A percentile compares a stretch with the other conserved stretches of the same genome.
Evolutionary conservation across 1,284 basidiomycete genomes (phyloP).

Genomic region (Xerocomus amazonicus): DNA sequence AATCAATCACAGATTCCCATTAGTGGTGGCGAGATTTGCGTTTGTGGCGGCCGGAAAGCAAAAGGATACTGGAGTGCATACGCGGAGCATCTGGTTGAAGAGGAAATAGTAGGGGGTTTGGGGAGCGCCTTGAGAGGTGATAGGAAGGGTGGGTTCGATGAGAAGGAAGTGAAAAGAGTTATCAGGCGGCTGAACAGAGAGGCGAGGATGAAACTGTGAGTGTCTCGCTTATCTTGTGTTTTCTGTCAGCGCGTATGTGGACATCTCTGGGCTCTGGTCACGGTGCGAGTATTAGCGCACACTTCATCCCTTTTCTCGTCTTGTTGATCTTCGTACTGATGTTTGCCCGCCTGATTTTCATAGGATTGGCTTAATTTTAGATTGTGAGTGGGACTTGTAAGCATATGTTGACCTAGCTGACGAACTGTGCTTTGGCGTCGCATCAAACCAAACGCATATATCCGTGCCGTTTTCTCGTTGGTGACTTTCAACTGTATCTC

Average conservation of each 20-base stretch:
- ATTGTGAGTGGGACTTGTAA: slow-evolving; percentile 39
- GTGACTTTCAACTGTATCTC: neutral
- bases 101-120: slow-evolving; percentile 28
- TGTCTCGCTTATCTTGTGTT: slow-evolving; percentile 14
- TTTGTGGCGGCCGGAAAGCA: slow-evolving; percentile 56
- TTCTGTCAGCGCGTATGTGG: neutral
- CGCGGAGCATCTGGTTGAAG: slow-evolving; percentile 39
- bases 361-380: slow-evolving; percentile 58
- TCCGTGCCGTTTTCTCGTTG: neutral
- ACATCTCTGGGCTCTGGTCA: neutral
- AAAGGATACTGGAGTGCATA: slow-evolving; percentile 66
- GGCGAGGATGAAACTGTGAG: slow-evolving; percentile 68
- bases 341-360: neutral
- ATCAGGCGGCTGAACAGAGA: slow-evolving; percentile 59
- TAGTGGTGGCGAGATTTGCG: slow-evolving; percentile 40
- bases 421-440: neutral
- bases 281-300: neutral
- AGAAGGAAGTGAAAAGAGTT: slow-evolving; percentile 62
- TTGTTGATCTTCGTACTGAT: slow-evolving; percentile 13
- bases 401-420: slow-evolving; percentile 2
- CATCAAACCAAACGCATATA: neutral
- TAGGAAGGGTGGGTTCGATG: slow-evolving; percentile 49
- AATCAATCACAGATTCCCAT: slow-evolving; percentile 7
- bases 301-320: neutral
- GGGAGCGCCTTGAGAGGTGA: slow-evolving; percentile 25